phyloP scores from a whole-genome alignment of 306 rosid genomes.

The Hippophae rhamnoides region DNA sequence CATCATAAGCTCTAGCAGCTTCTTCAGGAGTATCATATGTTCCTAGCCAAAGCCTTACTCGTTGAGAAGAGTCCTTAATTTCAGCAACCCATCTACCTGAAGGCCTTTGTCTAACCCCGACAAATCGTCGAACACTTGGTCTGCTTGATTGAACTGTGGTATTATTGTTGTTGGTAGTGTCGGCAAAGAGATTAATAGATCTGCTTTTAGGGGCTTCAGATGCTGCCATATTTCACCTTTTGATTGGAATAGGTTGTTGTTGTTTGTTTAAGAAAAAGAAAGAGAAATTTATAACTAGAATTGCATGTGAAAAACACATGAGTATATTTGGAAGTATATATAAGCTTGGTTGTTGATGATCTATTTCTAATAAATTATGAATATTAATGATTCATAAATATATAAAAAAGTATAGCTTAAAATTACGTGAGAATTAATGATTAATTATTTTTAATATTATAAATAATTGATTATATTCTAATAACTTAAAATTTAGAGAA shows the following conservation, averaged over 20 bases:
- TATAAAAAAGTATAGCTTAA: no score
- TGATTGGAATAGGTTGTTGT: slow-evolving; percentile 2
- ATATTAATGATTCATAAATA: no score
- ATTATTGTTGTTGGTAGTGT: slow-evolving; percentile 9
- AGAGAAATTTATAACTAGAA: not conserved
- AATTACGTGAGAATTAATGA: no score
- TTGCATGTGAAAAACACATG: no score
- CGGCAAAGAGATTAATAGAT: slow-evolving; percentile 8
- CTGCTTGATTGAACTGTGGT: slow-evolving; percentile 24
- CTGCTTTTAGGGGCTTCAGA: slow-evolving; percentile 37
- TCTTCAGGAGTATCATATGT: slow-evolving; percentile 88
- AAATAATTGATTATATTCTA: no score
- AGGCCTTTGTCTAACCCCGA: slow-evolving; percentile 85
- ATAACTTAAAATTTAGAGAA: no score
- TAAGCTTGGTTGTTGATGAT: no score
- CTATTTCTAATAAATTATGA: no score
- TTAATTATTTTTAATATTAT: no score
- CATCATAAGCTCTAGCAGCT: slow-evolving; percentile 87
- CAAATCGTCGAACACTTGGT: slow-evolving; percentile 35
- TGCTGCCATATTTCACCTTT: slow-evolving; percentile 39
- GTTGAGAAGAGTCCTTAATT: slow-evolving; percentile 86
- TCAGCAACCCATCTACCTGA: slow-evolving; percentile 96
- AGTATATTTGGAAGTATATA: no score
- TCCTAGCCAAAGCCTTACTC: slow-evolving; percentile 79
- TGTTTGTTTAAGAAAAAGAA: slow-evolving; percentile 1